Conservation (phyloP, 2,329 filamentous ascomycete species). For the Eurotiales sp. region DNA sequence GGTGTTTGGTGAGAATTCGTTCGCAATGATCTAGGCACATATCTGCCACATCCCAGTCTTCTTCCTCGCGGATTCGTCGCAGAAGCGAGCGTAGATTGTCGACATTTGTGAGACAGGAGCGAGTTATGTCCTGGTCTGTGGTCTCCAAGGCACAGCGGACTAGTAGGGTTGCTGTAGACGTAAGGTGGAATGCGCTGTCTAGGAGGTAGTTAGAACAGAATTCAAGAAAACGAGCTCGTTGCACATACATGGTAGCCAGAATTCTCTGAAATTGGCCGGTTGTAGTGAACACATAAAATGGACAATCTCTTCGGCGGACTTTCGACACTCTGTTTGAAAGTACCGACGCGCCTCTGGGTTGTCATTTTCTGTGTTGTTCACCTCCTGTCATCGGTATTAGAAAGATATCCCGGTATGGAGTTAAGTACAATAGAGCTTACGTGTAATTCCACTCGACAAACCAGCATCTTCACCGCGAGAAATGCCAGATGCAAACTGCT, state of each 20-base stretch:
- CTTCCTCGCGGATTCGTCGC: conserved; percentile 45
- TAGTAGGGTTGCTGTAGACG: conserved; percentile 52
- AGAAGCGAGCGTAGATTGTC: conserved; percentile 48
- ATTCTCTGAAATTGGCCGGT: conserved; percentile 48
- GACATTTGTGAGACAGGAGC: conserved; percentile 45
- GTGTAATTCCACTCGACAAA: conserved; percentile 45
- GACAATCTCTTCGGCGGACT: conserved; percentile 45
- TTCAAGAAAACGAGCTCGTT: not conserved
- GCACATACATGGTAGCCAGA: conserved; percentile 48
- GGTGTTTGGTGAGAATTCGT: conserved; percentile 40
- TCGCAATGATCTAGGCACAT: conserved; percentile 52
- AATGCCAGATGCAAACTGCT: conserved; percentile 44
- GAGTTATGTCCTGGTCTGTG: conserved; percentile 43
- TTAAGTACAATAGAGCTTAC: conserved; percentile 26
- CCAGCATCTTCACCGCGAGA: conserved; percentile 45
- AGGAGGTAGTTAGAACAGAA: not conserved
- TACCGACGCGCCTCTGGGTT: conserved; percentile 47
- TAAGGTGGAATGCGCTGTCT: conserved; percentile 52
- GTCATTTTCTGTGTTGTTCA: conserved; percentile 40
- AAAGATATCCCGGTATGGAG: not conserved
- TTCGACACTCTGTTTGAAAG: conserved; percentile 45
- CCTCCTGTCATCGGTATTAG: conserved; percentile 29
- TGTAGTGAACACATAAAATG: conserved; percentile 48
- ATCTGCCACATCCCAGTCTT: conserved; percentile 55
- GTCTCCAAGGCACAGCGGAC: conserved; percentile 52